These are phyloP conservation scores for Saposhnikovia divaricata DNA, from an alignment of 129 eudicot species.

Conservation along the genomic window DNA sequence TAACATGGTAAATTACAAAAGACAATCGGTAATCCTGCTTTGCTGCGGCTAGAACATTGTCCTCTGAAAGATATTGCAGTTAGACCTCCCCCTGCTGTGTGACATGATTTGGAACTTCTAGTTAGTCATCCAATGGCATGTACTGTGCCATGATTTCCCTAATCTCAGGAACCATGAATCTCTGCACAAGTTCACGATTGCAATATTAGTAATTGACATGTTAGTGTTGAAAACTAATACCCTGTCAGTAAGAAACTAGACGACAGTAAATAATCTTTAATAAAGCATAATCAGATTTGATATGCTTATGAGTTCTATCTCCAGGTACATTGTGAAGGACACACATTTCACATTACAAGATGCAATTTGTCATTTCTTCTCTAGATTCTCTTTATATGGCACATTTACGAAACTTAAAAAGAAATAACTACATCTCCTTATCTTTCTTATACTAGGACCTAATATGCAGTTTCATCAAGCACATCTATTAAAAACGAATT, in stretches of 20 bases:
- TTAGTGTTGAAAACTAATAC: background rate
- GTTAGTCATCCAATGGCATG: slow-evolving; percentile 82
- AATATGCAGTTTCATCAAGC: background rate
- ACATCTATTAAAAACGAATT: background rate
- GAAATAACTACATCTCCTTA: background rate
- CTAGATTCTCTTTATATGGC: background rate
- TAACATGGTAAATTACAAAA: too few relatives aligned
- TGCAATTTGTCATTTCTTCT: background rate
- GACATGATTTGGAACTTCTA: slow-evolving; percentile 38
- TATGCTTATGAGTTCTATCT: background rate
- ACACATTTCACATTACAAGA: too few relatives aligned
- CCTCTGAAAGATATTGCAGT: too few relatives aligned
- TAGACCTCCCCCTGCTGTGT: slow-evolving; percentile 38
- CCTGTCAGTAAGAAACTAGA: too few relatives aligned
- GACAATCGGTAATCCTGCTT: too few relatives aligned
- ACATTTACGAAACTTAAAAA: background rate
- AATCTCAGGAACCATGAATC: slow-evolving; percentile 83
- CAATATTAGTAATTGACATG: background rate
- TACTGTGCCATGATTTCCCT: slow-evolving; percentile 90
- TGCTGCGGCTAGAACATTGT: too few relatives aligned
- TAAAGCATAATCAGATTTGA: background rate
- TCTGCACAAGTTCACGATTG: slow-evolving; percentile 28
- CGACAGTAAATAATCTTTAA: background rate
- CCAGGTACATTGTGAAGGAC: too few relatives aligned
- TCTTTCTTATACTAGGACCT: too few relatives aligned